A percentile compares a stretch with the other conserved stretches of the same genome.
phyloP scores from a whole-genome alignment of 495 filamentous ascomycete genomes.

The Podospora australis region DNA sequence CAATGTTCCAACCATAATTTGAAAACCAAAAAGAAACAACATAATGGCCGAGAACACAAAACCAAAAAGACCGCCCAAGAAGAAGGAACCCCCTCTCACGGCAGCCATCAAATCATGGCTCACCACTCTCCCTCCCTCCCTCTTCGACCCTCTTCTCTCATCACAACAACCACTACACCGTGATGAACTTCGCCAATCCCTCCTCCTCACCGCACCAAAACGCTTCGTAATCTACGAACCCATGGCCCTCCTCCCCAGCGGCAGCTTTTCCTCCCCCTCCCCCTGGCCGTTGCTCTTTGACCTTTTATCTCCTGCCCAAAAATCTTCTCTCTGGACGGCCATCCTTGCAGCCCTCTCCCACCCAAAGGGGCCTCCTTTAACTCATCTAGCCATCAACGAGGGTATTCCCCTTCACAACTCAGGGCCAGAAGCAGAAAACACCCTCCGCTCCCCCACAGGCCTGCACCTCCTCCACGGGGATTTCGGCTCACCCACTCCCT shows the following conservation, averaged over 20 bases:
- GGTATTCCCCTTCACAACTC: slow-evolving; percentile 52
- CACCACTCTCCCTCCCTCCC: neutral
- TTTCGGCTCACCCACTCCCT: slow-evolving; percentile 47
- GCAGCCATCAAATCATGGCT: slow-evolving; percentile 28
- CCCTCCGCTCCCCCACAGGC: slow-evolving; percentile 58
- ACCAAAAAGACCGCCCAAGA: slow-evolving; percentile 10
- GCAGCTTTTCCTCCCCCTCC: slow-evolving; percentile 46
- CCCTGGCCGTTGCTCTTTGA: slow-evolving; percentile 44
- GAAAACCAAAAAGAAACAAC: neutral
- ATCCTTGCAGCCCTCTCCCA: slow-evolving; percentile 47
- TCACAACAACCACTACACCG: neutral
- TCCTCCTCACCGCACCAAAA: slow-evolving; percentile 47
- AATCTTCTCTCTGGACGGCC: slow-evolving; percentile 34
- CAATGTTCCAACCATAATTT: no score
- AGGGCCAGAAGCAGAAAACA: slow-evolving; percentile 36
- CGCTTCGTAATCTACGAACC: slow-evolving; percentile 65
- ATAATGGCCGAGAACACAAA: no score
- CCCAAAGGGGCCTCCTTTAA: slow-evolving; percentile 31
- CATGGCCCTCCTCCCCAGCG: slow-evolving; percentile 58
- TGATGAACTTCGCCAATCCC: slow-evolving; percentile 7
- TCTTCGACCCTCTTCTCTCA: neutral
- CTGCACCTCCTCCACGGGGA: slow-evolving; percentile 59
- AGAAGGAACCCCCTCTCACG: slow-evolving; percentile 23
- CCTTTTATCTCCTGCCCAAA: neutral
- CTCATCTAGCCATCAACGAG: slow-evolving; percentile 68